These are phyloP conservation scores for Fusarium sulawesiense DNA, from an alignment of 2,329 filamentous ascomycete genomes.

Conservation along the genomic window DNA sequence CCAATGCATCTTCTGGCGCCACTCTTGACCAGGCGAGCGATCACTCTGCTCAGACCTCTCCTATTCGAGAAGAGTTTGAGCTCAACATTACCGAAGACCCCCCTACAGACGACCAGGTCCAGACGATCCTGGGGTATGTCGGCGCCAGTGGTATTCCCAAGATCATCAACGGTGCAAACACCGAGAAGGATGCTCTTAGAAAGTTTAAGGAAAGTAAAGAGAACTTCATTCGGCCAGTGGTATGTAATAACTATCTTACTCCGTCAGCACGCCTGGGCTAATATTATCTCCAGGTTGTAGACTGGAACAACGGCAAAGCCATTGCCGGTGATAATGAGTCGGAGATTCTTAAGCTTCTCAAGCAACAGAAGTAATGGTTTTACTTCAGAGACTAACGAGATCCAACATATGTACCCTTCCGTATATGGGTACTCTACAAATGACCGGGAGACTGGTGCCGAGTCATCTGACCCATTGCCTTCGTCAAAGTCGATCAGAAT, in stretches of 20 bases:
- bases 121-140: constrained; percentile 85
- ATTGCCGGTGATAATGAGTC: constrained; percentile 84
- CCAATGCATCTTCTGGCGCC: constrained; percentile 73
- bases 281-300: constrained; percentile 68
- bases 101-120: constrained; percentile 85
- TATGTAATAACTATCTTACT: constrained; percentile 56
- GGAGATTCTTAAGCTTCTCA: constrained; percentile 85
- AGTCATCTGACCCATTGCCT: neutral
- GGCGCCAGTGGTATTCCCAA: constrained; percentile 68
- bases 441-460: constrained; percentile 11
- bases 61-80: constrained; percentile 78
- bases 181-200: constrained; percentile 81
- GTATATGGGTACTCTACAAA: constrained; percentile 31
- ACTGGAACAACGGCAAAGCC: constrained; percentile 92
- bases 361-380: constrained; percentile 58
- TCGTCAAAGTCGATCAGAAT: constrained; percentile 4
- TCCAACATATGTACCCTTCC: constrained; percentile 17
- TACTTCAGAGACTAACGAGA: constrained; percentile 27
- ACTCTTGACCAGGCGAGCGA: constrained; percentile 82
- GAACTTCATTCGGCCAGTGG: constrained; percentile 80
- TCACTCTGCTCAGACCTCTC: constrained; percentile 70
- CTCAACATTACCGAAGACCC: constrained; percentile 83
- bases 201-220: constrained; percentile 77
- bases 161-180: constrained; percentile 79
- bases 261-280: constrained; percentile 1